Conservation (phyloP, 2,329 filamentous ascomycete species). For the Penicillium crustosum region DNA sequence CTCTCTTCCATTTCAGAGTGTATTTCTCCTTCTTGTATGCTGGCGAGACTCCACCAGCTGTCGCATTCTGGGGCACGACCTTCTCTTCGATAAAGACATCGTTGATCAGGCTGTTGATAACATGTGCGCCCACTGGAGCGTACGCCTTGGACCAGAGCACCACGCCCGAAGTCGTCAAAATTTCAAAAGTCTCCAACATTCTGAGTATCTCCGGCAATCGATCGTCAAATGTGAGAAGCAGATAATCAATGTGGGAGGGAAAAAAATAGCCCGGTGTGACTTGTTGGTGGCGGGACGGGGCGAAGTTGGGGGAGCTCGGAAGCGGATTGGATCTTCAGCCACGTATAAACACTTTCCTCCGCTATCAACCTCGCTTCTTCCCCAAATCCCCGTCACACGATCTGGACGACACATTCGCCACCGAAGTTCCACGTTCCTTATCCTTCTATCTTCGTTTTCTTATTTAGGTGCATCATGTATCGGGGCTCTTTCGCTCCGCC, state of each 20-base stretch:
- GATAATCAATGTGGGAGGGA: constrained; percentile 16
- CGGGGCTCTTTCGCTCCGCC: constrained; percentile 76
- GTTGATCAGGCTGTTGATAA: constrained; percentile 92
- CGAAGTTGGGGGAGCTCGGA: constrained; percentile 24
- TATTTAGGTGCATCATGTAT: constrained; percentile 63
- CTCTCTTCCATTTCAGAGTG: constrained; percentile 88
- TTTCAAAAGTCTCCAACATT: constrained; percentile 97
- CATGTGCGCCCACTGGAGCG: constrained; percentile 71
- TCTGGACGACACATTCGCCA: constrained; percentile 8
- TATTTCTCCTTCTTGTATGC: constrained; percentile 90
- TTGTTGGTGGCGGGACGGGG: constrained; percentile 26
- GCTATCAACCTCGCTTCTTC: constrained; percentile 11
- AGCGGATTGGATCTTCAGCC: constrained; percentile 33
- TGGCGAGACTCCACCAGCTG: constrained; percentile 63
- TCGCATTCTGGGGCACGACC: constrained; percentile 57
- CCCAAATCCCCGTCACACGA: constrained; percentile 8
- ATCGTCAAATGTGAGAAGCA: not conserved
- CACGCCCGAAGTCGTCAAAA: constrained; percentile 91
- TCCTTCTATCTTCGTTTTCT: constrained; percentile 10
- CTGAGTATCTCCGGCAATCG: constrained; percentile 2
- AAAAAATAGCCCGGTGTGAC: constrained; percentile 24
- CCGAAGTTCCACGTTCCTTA: constrained; percentile 5
- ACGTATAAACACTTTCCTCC: constrained; percentile 33
- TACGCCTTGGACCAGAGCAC: constrained; percentile 94
- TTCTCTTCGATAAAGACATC: constrained; percentile 98